phyloP scores from a whole-genome alignment of 2,329 filamentous ascomycete genomes.

The Daldinia sp. region DNA sequence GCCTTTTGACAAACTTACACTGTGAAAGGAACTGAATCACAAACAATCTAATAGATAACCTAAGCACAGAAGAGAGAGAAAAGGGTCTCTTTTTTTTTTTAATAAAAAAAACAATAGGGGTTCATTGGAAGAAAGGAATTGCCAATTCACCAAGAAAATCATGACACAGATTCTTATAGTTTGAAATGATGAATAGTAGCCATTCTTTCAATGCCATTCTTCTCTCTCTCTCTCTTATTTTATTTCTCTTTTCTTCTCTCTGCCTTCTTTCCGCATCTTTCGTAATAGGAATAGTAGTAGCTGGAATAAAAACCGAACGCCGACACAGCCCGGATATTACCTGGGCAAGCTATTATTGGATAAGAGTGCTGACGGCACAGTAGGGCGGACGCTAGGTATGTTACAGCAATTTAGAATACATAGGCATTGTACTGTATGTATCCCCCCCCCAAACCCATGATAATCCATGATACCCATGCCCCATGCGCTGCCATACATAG shows the following conservation, averaged over 20 bases:
- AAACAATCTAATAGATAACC: no score
- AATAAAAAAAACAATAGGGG: constrained; percentile 21
- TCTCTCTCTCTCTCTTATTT: not conserved
- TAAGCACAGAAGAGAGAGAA: constrained; percentile 7
- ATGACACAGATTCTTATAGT: not conserved
- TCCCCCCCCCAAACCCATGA: not conserved
- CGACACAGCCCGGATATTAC: constrained; percentile 19
- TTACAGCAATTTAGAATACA: not conserved
- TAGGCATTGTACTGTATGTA: not conserved
- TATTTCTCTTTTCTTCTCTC: no score
- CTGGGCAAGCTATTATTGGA: constrained; percentile 4
- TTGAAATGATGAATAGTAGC: not conserved
- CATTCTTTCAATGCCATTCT: not conserved
- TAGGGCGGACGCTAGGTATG: constrained; percentile 3
- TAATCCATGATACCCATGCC: not conserved
- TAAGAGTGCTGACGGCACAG: constrained; percentile 5
- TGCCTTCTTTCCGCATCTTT: constrained; percentile 1
- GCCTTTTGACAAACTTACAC: constrained; percentile 11
- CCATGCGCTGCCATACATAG: not conserved
- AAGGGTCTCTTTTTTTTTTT: no score
- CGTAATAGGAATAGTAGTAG: not conserved
- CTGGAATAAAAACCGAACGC: constrained; percentile 12
- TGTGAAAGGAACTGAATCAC: constrained; percentile 27
- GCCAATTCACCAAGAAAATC: constrained; percentile 3
- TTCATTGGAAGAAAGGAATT: constrained; percentile 1